Evolutionary conservation across 352 stramenopile genomes (phyloP).

Genomic region (Nothophytophthora sp.): DNA sequence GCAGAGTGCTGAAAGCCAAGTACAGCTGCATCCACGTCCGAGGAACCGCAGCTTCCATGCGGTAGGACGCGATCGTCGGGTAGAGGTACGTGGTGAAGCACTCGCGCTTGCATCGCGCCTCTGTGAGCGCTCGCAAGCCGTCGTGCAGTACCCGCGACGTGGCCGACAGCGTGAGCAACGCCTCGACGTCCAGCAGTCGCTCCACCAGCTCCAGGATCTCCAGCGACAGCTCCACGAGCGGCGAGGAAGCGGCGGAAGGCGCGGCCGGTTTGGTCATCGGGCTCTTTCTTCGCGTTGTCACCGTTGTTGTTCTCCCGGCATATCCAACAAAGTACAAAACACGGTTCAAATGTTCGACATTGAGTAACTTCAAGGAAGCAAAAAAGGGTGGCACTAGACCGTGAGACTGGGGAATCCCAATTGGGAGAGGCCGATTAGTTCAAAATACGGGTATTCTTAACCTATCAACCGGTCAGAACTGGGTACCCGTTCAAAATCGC

Average conservation of each 20-base stretch:
- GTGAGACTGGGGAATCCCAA: no score
- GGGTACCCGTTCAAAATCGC: no score
- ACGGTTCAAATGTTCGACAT: no score
- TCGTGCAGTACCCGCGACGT: slow-evolving; percentile 15
- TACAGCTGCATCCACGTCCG: slow-evolving; percentile 65
- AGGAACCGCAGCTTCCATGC: slow-evolving; percentile 59
- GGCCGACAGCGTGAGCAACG: slow-evolving; percentile 43
- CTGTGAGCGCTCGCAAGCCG: slow-evolving; percentile 9
- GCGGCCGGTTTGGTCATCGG: no score
- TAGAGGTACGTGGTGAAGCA: slow-evolving; percentile 63
- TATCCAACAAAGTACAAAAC: no score
- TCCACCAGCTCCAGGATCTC: slow-evolving; percentile 43
- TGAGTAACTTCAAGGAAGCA: no score
- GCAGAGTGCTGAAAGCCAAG: slow-evolving; percentile 40
- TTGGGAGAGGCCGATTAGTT: no score
- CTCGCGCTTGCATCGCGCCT: slow-evolving; percentile 60
- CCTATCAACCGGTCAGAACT: no score
- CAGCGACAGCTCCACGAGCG: slow-evolving; percentile 30
- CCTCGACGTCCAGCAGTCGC: slow-evolving; percentile 31
- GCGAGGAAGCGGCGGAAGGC: neutral
- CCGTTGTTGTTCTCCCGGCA: no score
- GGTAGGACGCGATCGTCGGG: slow-evolving; percentile 63
- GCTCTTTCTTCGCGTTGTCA: no score
- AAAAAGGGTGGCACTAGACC: no score
- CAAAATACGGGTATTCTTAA: no score